Percentiles rank a stretch among this genome's conserved stretches.
Evolutionary conservation across 2,329 filamentous ascomycete species (phyloP).

Genomic region (Trichophyton equinum): DNA sequence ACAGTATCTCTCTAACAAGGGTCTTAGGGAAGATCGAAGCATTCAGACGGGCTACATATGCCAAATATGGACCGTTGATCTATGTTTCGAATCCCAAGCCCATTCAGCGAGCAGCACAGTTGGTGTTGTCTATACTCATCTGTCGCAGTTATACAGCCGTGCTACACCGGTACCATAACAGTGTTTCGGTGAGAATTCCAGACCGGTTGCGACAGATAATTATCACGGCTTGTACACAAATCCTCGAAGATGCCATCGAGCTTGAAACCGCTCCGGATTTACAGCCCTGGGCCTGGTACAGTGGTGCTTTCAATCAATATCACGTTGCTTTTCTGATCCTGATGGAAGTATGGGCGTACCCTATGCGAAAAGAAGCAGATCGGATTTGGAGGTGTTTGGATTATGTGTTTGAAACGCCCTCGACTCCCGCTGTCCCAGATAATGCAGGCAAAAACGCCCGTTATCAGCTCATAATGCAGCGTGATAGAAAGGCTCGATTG

Average conservation of each 20-base stretch:
- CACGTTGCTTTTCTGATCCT: slow-evolving; percentile 58
- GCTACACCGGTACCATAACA: slow-evolving; percentile 53
- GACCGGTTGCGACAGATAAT: slow-evolving; percentile 52
- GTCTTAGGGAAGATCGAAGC: slow-evolving; percentile 57
- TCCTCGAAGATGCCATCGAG: slow-evolving; percentile 43
- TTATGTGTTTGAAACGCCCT: slow-evolving; percentile 51
- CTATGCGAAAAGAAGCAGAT: slow-evolving; percentile 45
- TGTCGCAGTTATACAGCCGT: slow-evolving; percentile 54
- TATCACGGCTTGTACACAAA: slow-evolving; percentile 46
- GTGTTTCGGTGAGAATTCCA: slow-evolving; percentile 21
- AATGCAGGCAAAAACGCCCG: slow-evolving; percentile 5
- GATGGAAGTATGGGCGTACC: slow-evolving; percentile 51
- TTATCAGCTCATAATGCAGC: slow-evolving; percentile 18
- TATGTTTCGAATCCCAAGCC: slow-evolving; percentile 41
- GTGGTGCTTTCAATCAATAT: slow-evolving; percentile 59
- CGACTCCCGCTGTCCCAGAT: slow-evolving; percentile 36
- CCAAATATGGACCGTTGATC: slow-evolving; percentile 53
- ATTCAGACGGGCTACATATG: slow-evolving; percentile 52
- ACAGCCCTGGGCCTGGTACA: slow-evolving; percentile 55
- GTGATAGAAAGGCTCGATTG: slow-evolving; percentile 46
- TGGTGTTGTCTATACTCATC: slow-evolving; percentile 53
- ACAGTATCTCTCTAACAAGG: slow-evolving; percentile 49
- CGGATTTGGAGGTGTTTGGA: slow-evolving; percentile 61
- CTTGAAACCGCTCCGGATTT: slow-evolving; percentile 44
- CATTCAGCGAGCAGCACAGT: slow-evolving; percentile 49